Evolutionary conservation across 2,329 filamentous ascomycete species (phyloP).

Genomic region (Amylocarpus encephaloides): DNA sequence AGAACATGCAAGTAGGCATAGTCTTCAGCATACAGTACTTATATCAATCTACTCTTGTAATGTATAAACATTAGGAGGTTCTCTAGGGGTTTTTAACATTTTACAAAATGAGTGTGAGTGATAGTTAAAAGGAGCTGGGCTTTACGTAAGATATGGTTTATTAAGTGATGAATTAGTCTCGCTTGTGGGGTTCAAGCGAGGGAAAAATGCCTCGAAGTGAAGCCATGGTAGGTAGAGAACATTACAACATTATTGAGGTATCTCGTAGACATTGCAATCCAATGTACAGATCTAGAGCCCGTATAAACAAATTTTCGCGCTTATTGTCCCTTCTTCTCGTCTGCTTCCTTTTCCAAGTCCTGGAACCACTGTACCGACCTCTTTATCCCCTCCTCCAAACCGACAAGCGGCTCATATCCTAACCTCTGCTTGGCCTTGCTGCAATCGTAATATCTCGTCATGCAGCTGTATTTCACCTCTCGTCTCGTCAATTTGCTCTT

Average conservation of each 20-base stretch:
- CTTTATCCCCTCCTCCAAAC: slow-evolving; percentile 55
- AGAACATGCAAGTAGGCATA: too few relatives aligned
- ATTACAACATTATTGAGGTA: not conserved
- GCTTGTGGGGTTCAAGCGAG: too few relatives aligned
- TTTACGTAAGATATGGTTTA: too few relatives aligned
- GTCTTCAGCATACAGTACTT: too few relatives aligned
- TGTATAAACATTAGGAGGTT: too few relatives aligned
- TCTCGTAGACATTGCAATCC: not conserved
- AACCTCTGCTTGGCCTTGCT: slow-evolving; percentile 65
- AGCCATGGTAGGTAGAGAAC: too few relatives aligned
- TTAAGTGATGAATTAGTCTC: too few relatives aligned
- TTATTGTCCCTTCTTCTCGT: slow-evolving; percentile 28
- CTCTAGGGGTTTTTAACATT: too few relatives aligned
- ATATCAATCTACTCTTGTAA: too few relatives aligned
- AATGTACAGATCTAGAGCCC: not conserved
- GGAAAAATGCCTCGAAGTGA: too few relatives aligned
- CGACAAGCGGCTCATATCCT: slow-evolving; percentile 62
- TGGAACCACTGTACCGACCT: slow-evolving; percentile 24
- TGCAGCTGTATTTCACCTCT: slow-evolving; percentile 56
- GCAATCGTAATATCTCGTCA: slow-evolving; percentile 75
- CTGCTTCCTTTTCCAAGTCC: slow-evolving; percentile 20
- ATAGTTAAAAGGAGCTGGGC: too few relatives aligned
- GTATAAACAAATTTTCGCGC: not conserved
- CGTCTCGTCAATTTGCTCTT: slow-evolving; percentile 44
- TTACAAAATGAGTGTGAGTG: too few relatives aligned